Evolutionary conservation across 306 rosid genomes (phyloP).

Genomic region (Malus sylvestris): DNA sequence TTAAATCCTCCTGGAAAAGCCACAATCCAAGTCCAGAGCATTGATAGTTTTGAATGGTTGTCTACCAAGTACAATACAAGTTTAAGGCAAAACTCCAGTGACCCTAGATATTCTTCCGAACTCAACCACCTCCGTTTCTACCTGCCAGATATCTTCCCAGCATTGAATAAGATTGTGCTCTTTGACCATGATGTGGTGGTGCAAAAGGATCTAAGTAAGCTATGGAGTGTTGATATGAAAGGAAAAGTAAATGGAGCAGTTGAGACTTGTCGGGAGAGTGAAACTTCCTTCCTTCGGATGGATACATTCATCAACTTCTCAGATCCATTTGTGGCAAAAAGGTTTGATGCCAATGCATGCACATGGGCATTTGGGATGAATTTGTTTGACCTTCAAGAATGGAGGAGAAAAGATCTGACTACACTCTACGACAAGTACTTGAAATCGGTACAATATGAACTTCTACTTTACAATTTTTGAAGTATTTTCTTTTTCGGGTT

Average conservation of each 20-base stretch:
- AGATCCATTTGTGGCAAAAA: slow-evolving; percentile 60
- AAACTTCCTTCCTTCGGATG: slow-evolving; percentile 55
- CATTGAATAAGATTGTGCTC: slow-evolving; percentile 59
- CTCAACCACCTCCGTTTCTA: slow-evolving; percentile 91
- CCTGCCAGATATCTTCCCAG: slow-evolving; percentile 74
- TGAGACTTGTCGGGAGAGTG: slow-evolving; percentile 58
- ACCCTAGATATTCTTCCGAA: slow-evolving; percentile 78
- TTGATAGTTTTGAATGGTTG: slow-evolving; percentile 61
- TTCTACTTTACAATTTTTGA: neutral
- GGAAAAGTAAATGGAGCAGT: slow-evolving; percentile 76
- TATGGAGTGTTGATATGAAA: slow-evolving; percentile 67
- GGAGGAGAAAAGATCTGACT: slow-evolving; percentile 75
- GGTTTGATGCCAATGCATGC: slow-evolving; percentile 68
- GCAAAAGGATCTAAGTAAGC: slow-evolving; percentile 61
- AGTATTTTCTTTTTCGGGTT: neutral
- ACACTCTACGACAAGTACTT: slow-evolving; percentile 53
- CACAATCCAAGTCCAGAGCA: slow-evolving; percentile 62
- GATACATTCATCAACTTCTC: slow-evolving; percentile 75
- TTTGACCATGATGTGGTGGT: slow-evolving; percentile 96
- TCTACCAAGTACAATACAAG: slow-evolving; percentile 34
- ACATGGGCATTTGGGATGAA: slow-evolving; percentile 99
- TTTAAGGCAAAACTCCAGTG: slow-evolving; percentile 38
- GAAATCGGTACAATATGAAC: slow-evolving; percentile 53
- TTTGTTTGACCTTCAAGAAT: slow-evolving; percentile 67
- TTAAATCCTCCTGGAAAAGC: slow-evolving; percentile 82